Base-by-base conservation (phyloP, 106 monocot species). In the Agapanthus africanus region DNA sequence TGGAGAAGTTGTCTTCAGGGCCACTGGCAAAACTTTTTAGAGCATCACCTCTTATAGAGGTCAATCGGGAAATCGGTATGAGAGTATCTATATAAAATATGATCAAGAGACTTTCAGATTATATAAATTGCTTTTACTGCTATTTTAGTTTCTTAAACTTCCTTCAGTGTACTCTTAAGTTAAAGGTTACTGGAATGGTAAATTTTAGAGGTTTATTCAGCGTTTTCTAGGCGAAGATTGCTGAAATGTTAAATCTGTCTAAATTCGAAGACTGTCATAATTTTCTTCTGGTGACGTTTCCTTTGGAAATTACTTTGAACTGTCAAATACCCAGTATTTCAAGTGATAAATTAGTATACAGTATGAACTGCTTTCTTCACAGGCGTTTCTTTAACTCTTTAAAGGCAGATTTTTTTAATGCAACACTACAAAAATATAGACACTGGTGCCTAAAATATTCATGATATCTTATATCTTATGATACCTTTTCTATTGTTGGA, bases 21-120 rank as follows among this genome's bases (percentile, higher is more conserved):
- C 97, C 97, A 38, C 75, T 99, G 19, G 86, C 86, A 59, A 86
- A 90, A 50, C 89, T 99, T 67, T 92, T 99, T 47, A 87, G 67
- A 69, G 54, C 97, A 73, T 80, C 92, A 72, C 66, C 79, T 47
- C 68, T 73, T 37, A n/a, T 60, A 32, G 63, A 80, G 15, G 54
- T 65, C 16, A 66, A 79, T 64, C 73, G 59, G 11, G 66, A 84
- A 63, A 76, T 70, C 11, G 65, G 83, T 83, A 79, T 47, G 79
- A 47, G 46, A n/a, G n/a, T n/a, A n/a, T n/a, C n/a, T n/a, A n/a
- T n/a, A n/a, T n/a, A n/a, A n/a, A n/a, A n/a, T n/a, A n/a, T n/a
- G n/a, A n/a, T n/a, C n/a, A n/a, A n/a, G n/a, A n/a, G n/a, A n/a
- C n/a, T n/a, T n/a, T n/a, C n/a, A n/a, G n/a, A n/a, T n/a, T n/a